Percentiles rank a stretch among this genome's conserved stretches.
Evolutionary conservation across 1,284 basidiomycete genomes (phyloP).

Genomic region (Fomitopsis schrenkii): DNA sequence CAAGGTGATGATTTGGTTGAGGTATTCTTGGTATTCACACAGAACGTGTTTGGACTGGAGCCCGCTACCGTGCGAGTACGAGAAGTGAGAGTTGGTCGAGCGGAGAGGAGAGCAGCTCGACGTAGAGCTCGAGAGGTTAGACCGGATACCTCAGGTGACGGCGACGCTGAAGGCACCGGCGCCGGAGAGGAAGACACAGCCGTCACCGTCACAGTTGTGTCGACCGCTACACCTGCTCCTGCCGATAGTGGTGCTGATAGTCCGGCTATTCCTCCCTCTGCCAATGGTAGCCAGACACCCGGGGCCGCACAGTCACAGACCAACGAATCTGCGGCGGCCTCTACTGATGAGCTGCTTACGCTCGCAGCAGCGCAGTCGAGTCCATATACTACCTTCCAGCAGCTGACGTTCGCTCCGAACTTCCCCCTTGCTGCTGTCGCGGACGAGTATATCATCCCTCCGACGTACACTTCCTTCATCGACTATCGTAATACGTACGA

Average conservation of each 20-base stretch:
- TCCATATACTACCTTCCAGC: constrained; percentile 86
- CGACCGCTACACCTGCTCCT: constrained; percentile 17
- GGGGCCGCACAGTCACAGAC: constrained; percentile 16
- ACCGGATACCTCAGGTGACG: constrained; percentile 43
- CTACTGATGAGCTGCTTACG: constrained; percentile 62
- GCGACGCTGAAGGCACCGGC: constrained; percentile 33
- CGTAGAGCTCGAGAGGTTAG: constrained; percentile 66
- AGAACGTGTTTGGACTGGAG: constrained; percentile 86
- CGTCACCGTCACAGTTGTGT: constrained; percentile 58
- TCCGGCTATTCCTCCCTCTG: constrained; percentile 6
- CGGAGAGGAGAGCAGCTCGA: constrained; percentile 78
- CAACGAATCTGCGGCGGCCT: constrained; percentile 21
- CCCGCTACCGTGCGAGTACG: constrained; percentile 88
- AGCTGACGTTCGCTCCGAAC: constrained; percentile 75
- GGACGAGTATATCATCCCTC: constrained; percentile 85
- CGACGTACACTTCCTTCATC: constrained; percentile 76
- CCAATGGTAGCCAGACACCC: constrained; percentile 11
- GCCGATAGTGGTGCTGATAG: constrained; percentile 7
- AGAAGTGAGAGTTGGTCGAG: constrained; percentile 82
- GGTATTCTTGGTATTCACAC: constrained; percentile 82
- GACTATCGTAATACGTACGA: constrained; percentile 63
- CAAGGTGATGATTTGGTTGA: constrained; percentile 89
- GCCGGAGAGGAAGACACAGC: constrained; percentile 54
- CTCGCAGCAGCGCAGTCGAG: constrained; percentile 67
- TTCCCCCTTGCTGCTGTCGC: constrained; percentile 84